Percentiles rank a stretch among this genome's conserved stretches.
Conservation (phyloP, 495 filamentous ascomycete species). For the Aspergillus carlsbadensis region DNA sequence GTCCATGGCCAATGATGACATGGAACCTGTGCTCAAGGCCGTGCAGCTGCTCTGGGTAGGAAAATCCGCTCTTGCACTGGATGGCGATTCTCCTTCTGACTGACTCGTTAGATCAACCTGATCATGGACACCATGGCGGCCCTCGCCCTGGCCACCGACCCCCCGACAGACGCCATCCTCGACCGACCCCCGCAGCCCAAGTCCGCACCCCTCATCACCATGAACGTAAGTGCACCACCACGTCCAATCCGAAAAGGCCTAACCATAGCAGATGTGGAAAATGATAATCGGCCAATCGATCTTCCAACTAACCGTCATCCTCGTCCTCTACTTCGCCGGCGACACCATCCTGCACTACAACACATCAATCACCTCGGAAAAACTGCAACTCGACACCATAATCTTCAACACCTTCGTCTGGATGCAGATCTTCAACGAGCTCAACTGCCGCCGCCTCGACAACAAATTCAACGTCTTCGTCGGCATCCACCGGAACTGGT, state of each 20-base stretch:
- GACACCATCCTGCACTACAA: constrained; percentile 45
- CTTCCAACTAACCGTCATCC: constrained; percentile 76
- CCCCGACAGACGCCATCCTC: constrained; percentile 73
- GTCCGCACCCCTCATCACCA: constrained; percentile 70
- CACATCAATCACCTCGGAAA: constrained; percentile 28
- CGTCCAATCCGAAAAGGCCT: too few species aligned
- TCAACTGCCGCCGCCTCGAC: constrained; percentile 88
- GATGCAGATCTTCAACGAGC: constrained; percentile 97
- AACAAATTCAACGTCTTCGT: constrained; percentile 90
- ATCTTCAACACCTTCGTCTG: constrained; percentile 95
- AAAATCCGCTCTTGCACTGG: too few species aligned
- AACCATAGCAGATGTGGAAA: constrained; percentile 70
- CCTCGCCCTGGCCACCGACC: constrained; percentile 81
- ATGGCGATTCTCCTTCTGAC: too few species aligned
- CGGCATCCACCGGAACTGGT: constrained; percentile 72
- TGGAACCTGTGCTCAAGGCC: constrained; percentile 73
- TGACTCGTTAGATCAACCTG: constrained; percentile 62
- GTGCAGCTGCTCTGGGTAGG: constrained; percentile 73
- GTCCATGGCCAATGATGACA: constrained; percentile 63
- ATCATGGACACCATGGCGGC: constrained; percentile 95
- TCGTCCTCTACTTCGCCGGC: constrained; percentile 72
- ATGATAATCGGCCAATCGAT: constrained; percentile 89
- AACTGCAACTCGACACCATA: constrained; percentile 51
- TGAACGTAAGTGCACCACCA: constrained; percentile 36
- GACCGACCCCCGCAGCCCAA: constrained; percentile 82